Evolutionary conservation across 352 stramenopile species (phyloP), one percentile per base, ranked within the genome.

Genomic region (Pythium grandisporangium): DNA sequence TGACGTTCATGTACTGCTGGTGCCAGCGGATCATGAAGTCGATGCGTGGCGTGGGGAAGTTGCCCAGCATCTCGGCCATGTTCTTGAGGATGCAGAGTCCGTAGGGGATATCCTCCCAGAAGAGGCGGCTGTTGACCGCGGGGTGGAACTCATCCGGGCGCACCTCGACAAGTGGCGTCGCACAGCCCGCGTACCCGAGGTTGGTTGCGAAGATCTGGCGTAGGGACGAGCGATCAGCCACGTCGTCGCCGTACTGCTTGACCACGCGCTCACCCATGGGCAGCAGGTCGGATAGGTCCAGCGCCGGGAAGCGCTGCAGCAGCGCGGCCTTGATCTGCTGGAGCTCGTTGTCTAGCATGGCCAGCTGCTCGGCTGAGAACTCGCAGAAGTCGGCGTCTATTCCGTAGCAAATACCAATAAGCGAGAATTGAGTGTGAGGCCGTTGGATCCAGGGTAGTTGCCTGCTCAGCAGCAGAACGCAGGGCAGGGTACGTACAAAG

Each of bases 1-100:
- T 68, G 30, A 95, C 76, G 34, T 62, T 74, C 86, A 96, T 96
- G 64, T 81, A 69, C 58, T 89, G 75, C 70, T 96, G 86, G 65
- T 96, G 85, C 86, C 86, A 96, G 36, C 84, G 77, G 58, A 96
- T 96, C 70, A 96, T 93, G 38, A 95, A 95, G 66, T 96, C 83
- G 29, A 96, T 95, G 41, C 81, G 81, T 11, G 86, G 86, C 37
- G 84, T 96, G 8, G 86, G 86, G 51, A 96, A 95, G 61, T 96
- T 96, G 52, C 84, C 86, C 40, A 93, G 66, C 71, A 94, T 86
- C 68, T 95, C 81, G 17, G 84, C 86, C 66, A 96, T 93, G 64
- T 94, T 95, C 63, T 96, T 96, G 34, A 96, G 66, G 53, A 96
- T 96, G 66, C 81, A 95, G 17, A 96, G 61, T 2, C 86, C 86